Evolutionary conservation across 345 rosid species (phyloP).

Genomic region (Chamaenerion angustifolium): DNA sequence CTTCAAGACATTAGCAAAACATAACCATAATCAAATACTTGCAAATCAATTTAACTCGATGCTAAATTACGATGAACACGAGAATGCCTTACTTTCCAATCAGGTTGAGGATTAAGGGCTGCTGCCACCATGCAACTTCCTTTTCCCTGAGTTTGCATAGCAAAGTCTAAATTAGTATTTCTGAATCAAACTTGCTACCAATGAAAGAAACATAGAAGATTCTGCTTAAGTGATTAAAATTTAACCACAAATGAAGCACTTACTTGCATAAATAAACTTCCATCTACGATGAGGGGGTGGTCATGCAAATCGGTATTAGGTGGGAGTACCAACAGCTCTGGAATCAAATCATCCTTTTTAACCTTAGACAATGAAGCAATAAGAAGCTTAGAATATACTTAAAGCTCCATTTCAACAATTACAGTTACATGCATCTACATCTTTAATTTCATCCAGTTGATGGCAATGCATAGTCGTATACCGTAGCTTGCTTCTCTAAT

Average conservation of each 20-base stretch:
- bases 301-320: conserved; percentile 72
- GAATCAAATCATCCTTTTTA: conserved; percentile 53
- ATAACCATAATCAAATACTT: background rate
- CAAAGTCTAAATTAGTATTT: conserved; percentile 2
- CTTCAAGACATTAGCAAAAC: conserved; percentile 21
- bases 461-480: conserved; percentile 13
- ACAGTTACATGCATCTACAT: no score
- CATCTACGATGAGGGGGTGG: conserved; percentile 65
- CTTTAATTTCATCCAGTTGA: no score
- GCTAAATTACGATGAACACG: background rate
- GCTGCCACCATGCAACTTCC: conserved; percentile 95
- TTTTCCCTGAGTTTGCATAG: conserved; percentile 44
- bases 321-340: conserved; percentile 63
- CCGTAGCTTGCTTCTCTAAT: conserved; percentile 45
- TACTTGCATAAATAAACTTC: conserved; percentile 72
- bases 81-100: conserved; percentile 51
- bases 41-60: background rate
- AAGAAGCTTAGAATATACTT: background rate
- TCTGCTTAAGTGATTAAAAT: no score
- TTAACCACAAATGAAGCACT: conserved; percentile 2
- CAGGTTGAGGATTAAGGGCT: conserved; percentile 62
- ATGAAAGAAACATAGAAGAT: background rate
- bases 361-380: conserved; percentile 25
- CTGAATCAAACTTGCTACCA: background rate
- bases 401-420: no score